These are phyloP conservation scores for Neoboletus magnificus DNA, from an alignment of 768 basidiomycete genomes.

Conservation along the genomic window DNA sequence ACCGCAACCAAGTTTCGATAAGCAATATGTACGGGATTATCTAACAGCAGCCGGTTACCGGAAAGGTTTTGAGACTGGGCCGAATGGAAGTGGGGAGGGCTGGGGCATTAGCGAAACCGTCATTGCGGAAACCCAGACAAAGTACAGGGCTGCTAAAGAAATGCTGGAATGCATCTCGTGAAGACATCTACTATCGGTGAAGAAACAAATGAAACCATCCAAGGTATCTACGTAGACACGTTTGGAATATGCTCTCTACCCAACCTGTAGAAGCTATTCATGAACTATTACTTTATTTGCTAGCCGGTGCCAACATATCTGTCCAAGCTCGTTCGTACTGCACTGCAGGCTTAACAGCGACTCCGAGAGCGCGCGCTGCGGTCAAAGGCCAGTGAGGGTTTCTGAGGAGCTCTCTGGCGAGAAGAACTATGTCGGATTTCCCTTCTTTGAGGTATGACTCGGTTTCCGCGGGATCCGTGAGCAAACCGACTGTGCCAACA, in stretches of 20 bases:
- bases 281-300: not conserved
- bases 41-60: conserved; percentile 68
- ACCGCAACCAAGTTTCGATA: conserved; percentile 90
- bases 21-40: conserved; percentile 94
- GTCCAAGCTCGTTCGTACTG: conserved; percentile 68
- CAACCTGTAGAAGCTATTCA: not conserved
- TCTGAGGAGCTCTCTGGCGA: conserved; percentile 66
- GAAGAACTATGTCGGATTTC: conserved; percentile 64
- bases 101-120: conserved; percentile 78
- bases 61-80: conserved; percentile 77
- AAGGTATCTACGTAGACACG: conserved; percentile 3
- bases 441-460: conserved; percentile 63
- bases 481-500: conserved; percentile 68
- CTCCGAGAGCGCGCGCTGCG: conserved; percentile 62
- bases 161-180: conserved; percentile 41
- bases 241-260: not conserved
- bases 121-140: conserved; percentile 68
- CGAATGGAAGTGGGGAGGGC: conserved; percentile 62
- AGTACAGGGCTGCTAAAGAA: conserved; percentile 77
- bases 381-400: conserved; percentile 61
- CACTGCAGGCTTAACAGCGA: conserved; percentile 63
- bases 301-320: conserved; percentile 30
- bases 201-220: not conserved
- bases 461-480: conserved; percentile 57
- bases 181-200: conserved; percentile 2